phyloP scores from a whole-genome alignment of 192 early-diverging fungal genomes.

The Podila clonocystis region DNA sequence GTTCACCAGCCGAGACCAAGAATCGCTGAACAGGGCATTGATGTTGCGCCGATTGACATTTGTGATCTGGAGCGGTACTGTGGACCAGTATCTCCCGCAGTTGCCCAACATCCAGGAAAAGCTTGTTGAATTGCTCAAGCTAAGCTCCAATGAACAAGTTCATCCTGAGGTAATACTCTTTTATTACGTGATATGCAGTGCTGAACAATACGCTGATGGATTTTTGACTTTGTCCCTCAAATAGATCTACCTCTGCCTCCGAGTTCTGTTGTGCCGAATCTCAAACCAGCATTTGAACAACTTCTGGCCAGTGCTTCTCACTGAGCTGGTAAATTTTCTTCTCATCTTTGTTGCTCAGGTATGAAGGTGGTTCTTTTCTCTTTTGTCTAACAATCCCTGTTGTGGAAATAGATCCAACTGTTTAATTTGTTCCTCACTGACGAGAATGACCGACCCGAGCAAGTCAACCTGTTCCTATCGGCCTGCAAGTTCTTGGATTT shows the following conservation, averaged over 20 bases:
- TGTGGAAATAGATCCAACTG: constrained; percentile 63
- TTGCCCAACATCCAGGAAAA: constrained; percentile 88
- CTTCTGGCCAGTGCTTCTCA: constrained; percentile 92
- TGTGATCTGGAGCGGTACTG: constrained; percentile 75
- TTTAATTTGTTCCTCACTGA: constrained; percentile 69
- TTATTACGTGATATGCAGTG: no score
- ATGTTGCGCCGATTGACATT: constrained; percentile 82
- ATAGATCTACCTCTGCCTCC: constrained; percentile 83
- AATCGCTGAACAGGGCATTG: constrained; percentile 72
- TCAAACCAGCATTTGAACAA: constrained; percentile 85
- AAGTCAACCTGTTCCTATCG: constrained; percentile 77
- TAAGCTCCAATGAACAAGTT: constrained; percentile 70
- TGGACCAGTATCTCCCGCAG: constrained; percentile 82
- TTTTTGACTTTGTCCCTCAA: neutral
- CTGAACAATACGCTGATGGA: neutral
- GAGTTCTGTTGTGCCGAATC: constrained; percentile 82
- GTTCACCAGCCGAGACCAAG: constrained; percentile 87
- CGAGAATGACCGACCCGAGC: constrained; percentile 67
- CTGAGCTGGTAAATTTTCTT: constrained; percentile 74
- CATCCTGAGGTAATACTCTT: constrained; percentile 71
- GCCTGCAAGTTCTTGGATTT: constrained; percentile 92
- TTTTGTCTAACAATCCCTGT: neutral
- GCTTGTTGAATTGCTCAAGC: constrained; percentile 87
- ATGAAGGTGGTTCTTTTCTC: neutral
- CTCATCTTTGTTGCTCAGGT: neutral